phyloP scores from a whole-genome alignment of 768 basidiomycete species.

The Trametes elegans region DNA sequence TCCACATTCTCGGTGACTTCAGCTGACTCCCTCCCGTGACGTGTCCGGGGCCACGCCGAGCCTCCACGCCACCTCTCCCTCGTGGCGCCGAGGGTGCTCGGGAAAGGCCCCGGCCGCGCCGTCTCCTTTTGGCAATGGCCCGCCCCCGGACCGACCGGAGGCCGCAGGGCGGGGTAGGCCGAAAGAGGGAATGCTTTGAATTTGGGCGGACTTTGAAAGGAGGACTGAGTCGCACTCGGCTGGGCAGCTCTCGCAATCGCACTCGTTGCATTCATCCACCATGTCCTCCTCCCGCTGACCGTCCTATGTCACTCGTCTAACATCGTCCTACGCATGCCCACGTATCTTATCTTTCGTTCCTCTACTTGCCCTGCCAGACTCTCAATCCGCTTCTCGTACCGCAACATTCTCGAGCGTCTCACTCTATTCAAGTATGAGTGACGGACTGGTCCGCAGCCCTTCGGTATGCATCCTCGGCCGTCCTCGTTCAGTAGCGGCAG shows the following conservation, averaged over 20 bases:
- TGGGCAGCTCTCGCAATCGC: conserved; percentile 3
- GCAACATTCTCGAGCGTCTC: conserved; percentile 4
- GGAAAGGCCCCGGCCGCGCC: background rate
- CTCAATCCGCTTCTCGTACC: background rate
- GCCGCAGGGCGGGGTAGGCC: conserved; percentile 9
- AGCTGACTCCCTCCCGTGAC: background rate
- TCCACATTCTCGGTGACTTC: background rate
- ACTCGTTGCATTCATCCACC: conserved; percentile 16
- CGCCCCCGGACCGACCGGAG: background rate
- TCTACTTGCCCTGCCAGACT: background rate
- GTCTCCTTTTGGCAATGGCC: background rate
- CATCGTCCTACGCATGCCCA: conserved; percentile 5
- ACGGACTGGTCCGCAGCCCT: conserved; percentile 10
- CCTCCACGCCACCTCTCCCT: no score
- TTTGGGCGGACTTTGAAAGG: conserved; percentile 23
- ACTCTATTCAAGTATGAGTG: conserved; percentile 4
- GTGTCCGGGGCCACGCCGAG: no score
- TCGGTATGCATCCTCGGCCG: background rate
- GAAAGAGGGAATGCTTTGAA: conserved; percentile 11
- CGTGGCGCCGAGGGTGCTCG: no score
- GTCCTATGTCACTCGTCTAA: conserved; percentile 8
- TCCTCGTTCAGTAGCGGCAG: background rate
- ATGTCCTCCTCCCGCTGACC: conserved; percentile 18
- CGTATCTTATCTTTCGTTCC: background rate
- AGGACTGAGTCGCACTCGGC: conserved; percentile 4